Base-by-base conservation (phyloP, 2,329 filamentous ascomycete genomes). In the Lachnellula arida region DNA sequence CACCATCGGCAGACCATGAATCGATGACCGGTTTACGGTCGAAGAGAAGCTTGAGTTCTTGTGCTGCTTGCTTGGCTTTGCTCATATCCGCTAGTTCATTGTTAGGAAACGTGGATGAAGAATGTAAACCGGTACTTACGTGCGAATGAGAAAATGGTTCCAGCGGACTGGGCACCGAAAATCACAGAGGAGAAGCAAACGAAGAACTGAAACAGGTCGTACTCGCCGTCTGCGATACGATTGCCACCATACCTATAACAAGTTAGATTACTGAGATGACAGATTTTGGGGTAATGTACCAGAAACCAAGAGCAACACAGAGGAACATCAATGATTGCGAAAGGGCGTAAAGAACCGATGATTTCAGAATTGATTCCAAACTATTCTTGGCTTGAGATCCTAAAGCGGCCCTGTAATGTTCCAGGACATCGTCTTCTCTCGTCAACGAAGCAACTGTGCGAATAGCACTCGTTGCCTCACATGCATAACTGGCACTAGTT, bases 371-470 rank as follows among this genome's bases (percentile, higher is more conserved):
- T 0, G 90, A 94, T 9, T 80, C 78, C 39, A 96, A 71, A 59
- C 88, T 89, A 47, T 78, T 76, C 53, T 79, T 81, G 49, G 85
- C 85, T 70, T 96, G 91, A 1, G 67, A 68, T 1, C 79, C 85
- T 34, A 94, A 81, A 49, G 84, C 84, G 2, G 73, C 70, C 57
- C 82, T 86, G 75, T 95, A 99, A 51, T 85, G 79, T 2, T 73
- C 66, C 64, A 90, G 80, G 3, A 97, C 90, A 67, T 96, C 90
- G 0, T 81, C 73, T 73, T 99, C 94, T 9, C 93, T 84, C 0
- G 92, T 96, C 46, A 99, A 80, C 8, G 91, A 89, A 4, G 92
- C 93, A 9, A 97, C 92, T 2, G 94, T 97, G 51, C 93, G 88
- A 63, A 97, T 97, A 6, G 92, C 89, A 2, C 90, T 92, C 34